Evolutionary conservation across 345 rosid species (phyloP), one percentile per base, ranked within the genome.

Genomic region (Moricandia arvensis): DNA sequence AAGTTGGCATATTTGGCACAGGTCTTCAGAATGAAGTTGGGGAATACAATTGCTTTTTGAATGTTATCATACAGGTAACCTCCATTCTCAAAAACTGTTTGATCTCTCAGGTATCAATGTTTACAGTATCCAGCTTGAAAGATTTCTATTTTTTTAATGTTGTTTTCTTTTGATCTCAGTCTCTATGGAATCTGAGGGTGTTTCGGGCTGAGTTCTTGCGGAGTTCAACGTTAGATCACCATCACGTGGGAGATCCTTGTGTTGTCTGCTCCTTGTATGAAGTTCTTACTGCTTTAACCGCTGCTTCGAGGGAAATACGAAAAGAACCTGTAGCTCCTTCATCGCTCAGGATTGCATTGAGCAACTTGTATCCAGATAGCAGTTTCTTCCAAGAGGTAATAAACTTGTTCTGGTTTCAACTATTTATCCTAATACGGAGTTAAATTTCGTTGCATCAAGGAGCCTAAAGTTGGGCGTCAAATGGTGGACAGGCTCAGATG

Each of bases 11-110:
- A 58, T 63, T 85, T 75, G 98, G 98, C 61, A 83, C 90, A 47
- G 99, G 99, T 64, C 85, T 95, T 79, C 89, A 88, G 86, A 95
- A 95, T 80, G 93, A 91, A 81, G 84, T 88, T 79, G 99, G 99
- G 21, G 97, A 95, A 86, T 95, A 95, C 80, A 95, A 91, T 80
- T 95, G 99, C 84, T 95, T 95, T 86, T 82, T 95, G 63, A 95
- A 95, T 75, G 99, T 95, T 59, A 91, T 95, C 79, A 95, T 95
- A 82, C 99, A 95, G 97, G 99, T 94, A 63, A 7, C 63, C 21
- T 59, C 68, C 26, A 65, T 8, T 72, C 21, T 70, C 63, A 66
- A 33, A 66, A 24, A 63, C 10, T 27, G 72, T 26, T 43, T 29
- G 41, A 57, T 59, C 59, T 45, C 34, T 59, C 13, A 29, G 55